phyloP scores from a whole-genome alignment of 768 basidiomycete genomes.

The Termitomyces sp. region DNA sequence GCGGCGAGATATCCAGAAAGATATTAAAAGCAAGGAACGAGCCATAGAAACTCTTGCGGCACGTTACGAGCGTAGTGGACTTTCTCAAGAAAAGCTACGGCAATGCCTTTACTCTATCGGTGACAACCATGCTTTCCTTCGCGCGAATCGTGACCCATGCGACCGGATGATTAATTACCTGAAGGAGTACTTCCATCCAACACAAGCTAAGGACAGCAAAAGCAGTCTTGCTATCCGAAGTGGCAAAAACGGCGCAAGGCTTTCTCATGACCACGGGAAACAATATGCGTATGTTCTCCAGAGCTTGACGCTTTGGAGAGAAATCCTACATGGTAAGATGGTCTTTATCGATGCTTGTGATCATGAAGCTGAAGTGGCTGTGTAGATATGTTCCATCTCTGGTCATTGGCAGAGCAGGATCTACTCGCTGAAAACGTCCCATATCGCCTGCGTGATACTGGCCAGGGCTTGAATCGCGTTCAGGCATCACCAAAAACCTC shows the following conservation, averaged over 20 bases:
- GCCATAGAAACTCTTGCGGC: constrained; percentile 74
- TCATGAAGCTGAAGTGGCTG: constrained; percentile 3
- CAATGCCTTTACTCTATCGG: constrained; percentile 88
- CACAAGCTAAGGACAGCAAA: constrained; percentile 60
- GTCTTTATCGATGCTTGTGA: not conserved
- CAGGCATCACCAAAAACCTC: constrained; percentile 85
- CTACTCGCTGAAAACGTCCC: constrained; percentile 69
- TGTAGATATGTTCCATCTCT: constrained; percentile 84
- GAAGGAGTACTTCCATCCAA: constrained; percentile 75
- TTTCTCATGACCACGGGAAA: constrained; percentile 81
- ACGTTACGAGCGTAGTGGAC: constrained; percentile 55
- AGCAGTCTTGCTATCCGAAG: constrained; percentile 75
- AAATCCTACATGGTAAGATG: constrained; percentile 72
- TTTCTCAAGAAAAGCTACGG: constrained; percentile 63
- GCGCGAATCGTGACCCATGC: constrained; percentile 85
- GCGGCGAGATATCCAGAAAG: constrained; percentile 77
- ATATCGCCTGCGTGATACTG: constrained; percentile 84
- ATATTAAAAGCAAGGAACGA: constrained; percentile 81
- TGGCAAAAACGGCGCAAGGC: constrained; percentile 74
- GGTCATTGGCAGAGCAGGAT: constrained; percentile 80
- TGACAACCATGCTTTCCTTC: constrained; percentile 86
- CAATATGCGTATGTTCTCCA: constrained; percentile 86
- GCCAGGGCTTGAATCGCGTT: constrained; percentile 88
- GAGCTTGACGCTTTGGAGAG: constrained; percentile 83
- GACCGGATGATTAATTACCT: constrained; percentile 78